Percentiles rank a stretch among this genome's conserved stretches.
Evolutionary conservation across 2,329 filamentous ascomycete genomes (phyloP).

Genomic region (Hymenoscyphus occultus): DNA sequence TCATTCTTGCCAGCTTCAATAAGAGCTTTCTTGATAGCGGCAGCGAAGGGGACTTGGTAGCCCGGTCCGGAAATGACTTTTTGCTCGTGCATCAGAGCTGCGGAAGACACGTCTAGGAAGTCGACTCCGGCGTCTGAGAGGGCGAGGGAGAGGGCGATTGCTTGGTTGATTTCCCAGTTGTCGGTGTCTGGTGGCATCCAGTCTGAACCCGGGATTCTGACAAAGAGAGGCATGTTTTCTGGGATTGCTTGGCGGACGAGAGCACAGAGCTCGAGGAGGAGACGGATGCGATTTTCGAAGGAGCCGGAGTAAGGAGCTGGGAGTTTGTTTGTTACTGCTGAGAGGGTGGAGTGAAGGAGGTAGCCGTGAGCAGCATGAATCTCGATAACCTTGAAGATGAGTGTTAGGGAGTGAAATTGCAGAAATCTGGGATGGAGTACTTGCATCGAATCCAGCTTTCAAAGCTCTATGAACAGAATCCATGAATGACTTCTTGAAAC

Average conservation of each 20-base stretch:
- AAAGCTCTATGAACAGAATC: constrained; percentile 57
- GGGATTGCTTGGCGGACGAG: constrained; percentile 60
- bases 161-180: constrained; percentile 66
- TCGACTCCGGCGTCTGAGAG: constrained; percentile 68
- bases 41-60: constrained; percentile 68
- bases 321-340: constrained; percentile 65
- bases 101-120: constrained; percentile 67
- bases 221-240: constrained; percentile 63
- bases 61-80: constrained; percentile 56
- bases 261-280: constrained; percentile 66
- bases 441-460: constrained; percentile 62
- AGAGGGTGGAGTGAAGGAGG: constrained; percentile 66
- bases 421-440: constrained; percentile 19
- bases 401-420: not conserved
- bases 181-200: constrained; percentile 61
- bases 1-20: constrained; percentile 53
- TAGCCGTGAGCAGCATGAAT: constrained; percentile 78
- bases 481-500: constrained; percentile 59
- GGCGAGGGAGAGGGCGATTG: constrained; percentile 57
- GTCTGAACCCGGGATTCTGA: constrained; percentile 70
- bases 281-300: constrained; percentile 66
- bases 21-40: constrained; percentile 66
- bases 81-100: constrained; percentile 59
- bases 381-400: constrained; percentile 51
- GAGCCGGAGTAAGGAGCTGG: constrained; percentile 63